phyloP scores from a whole-genome alignment of 495 filamentous ascomycete species.

The Neurospora sp. region DNA sequence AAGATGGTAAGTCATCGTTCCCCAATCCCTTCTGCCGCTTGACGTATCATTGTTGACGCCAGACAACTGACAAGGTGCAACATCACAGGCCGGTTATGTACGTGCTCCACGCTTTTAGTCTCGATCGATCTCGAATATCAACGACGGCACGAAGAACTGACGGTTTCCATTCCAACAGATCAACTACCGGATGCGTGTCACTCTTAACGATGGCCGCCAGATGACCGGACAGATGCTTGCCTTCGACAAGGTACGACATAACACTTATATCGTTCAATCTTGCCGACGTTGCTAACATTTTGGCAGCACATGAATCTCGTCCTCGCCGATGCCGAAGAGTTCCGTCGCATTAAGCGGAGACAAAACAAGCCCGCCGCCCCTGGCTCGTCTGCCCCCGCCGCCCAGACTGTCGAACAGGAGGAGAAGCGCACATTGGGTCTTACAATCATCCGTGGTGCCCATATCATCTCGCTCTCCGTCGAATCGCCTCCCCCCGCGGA shows the following conservation, averaged over 20 bases:
- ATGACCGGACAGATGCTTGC: slow-evolving; percentile 96
- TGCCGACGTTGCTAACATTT: slow-evolving; percentile 13
- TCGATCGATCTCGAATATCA: background rate
- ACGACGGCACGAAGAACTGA: slow-evolving; percentile 21
- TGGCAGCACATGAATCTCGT: slow-evolving; percentile 96
- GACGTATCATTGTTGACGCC: slow-evolving; percentile 48
- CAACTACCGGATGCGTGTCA: slow-evolving; percentile 98
- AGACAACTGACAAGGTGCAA: slow-evolving; percentile 53
- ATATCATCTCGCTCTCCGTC: slow-evolving; percentile 89
- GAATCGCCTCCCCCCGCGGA: slow-evolving; percentile 96
- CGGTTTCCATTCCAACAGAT: slow-evolving; percentile 48
- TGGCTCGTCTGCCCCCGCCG: slow-evolving; percentile 40
- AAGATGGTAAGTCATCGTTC: slow-evolving; percentile 78
- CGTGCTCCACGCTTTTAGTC: slow-evolving; percentile 29
- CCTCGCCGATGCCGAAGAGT: slow-evolving; percentile 97
- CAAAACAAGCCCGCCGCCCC: slow-evolving; percentile 66
- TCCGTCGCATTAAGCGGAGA: slow-evolving; percentile 89
- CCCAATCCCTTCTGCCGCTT: slow-evolving; percentile 22
- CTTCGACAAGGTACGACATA: slow-evolving; percentile 73
- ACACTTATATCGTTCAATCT: background rate
- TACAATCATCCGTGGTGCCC: slow-evolving; percentile 86
- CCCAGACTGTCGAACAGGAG: slow-evolving; percentile 70
- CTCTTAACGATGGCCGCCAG: slow-evolving; percentile 88
- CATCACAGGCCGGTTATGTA: slow-evolving; percentile 85
- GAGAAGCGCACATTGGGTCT: slow-evolving; percentile 94